Evolutionary conservation across 768 basidiomycete species (phyloP).

Genomic region (Omphalotus guepiniiformis): DNA sequence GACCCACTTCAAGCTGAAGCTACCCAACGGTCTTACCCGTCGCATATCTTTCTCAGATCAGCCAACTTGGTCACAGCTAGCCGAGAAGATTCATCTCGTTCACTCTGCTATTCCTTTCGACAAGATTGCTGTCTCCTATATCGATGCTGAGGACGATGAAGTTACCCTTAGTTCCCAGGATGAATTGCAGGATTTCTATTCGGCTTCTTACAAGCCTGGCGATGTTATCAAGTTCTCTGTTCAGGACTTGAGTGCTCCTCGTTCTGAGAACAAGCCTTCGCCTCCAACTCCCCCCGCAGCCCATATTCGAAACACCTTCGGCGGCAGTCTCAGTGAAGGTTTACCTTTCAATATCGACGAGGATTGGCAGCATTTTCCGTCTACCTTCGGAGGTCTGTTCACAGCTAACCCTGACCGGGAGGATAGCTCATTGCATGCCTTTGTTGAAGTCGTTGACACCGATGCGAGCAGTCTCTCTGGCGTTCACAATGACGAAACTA

Average conservation of each 20-base stretch:
- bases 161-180: constrained; percentile 74
- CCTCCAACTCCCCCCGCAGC: constrained; percentile 20
- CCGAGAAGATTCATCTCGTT: constrained; percentile 46
- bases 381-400: constrained; percentile 36
- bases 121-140: constrained; percentile 63
- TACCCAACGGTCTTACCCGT: constrained; percentile 53
- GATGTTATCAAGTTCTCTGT: constrained; percentile 57
- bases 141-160: constrained; percentile 70
- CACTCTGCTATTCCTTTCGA: constrained; percentile 54
- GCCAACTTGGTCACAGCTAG: constrained; percentile 58
- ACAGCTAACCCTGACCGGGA: constrained; percentile 21
- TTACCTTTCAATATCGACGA: constrained; percentile 44
- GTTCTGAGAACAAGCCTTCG: constrained; percentile 26
- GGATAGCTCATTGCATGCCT: constrained; percentile 51
- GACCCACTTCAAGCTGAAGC: constrained; percentile 63
- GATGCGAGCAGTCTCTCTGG: constrained; percentile 27
- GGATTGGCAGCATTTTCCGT: constrained; percentile 61
- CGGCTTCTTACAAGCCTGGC: constrained; percentile 24
- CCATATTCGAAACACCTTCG: constrained; percentile 56
- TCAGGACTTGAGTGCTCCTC: constrained; percentile 48
- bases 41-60: constrained; percentile 45
- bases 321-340: constrained; percentile 32
- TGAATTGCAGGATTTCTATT: constrained; percentile 74
- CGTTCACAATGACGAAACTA: constrained; percentile 19
- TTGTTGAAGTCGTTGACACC: constrained; percentile 51